phyloP scores from a whole-genome alignment of 257 asterid genomes.

The Solanum paucissectum region DNA sequence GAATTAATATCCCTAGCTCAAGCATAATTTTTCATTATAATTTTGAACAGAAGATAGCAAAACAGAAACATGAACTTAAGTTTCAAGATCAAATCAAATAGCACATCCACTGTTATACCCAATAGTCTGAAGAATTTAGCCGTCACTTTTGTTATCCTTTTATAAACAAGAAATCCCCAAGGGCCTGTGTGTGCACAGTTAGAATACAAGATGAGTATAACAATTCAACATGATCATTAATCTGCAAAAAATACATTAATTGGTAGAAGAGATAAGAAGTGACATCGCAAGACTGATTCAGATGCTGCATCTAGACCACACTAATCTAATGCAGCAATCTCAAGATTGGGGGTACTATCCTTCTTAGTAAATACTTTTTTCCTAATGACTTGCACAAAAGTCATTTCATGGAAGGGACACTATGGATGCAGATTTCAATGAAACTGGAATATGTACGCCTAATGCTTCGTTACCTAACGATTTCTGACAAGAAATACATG shows the following conservation, averaged over 20 bases:
- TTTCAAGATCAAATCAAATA: background rate
- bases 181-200: background rate
- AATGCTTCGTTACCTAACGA: background rate
- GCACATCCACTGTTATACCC: background rate
- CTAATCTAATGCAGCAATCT: background rate
- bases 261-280: background rate
- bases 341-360: background rate
- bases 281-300: background rate
- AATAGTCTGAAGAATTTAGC: background rate
- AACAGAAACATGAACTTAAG: background rate
- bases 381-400: background rate
- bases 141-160: background rate
- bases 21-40: background rate
- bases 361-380: background rate
- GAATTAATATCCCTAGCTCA: background rate
- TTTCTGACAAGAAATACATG: background rate
- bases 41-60: background rate
- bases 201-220: background rate
- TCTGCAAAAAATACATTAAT: background rate
- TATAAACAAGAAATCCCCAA: background rate
- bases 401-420: background rate
- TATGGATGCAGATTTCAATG: background rate
- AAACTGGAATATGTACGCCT: background rate
- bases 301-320: background rate
- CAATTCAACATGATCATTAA: background rate